Base-by-base conservation (phyloP, 2,329 filamentous ascomycete genomes). In the Fusarium pseudocircinatum region DNA sequence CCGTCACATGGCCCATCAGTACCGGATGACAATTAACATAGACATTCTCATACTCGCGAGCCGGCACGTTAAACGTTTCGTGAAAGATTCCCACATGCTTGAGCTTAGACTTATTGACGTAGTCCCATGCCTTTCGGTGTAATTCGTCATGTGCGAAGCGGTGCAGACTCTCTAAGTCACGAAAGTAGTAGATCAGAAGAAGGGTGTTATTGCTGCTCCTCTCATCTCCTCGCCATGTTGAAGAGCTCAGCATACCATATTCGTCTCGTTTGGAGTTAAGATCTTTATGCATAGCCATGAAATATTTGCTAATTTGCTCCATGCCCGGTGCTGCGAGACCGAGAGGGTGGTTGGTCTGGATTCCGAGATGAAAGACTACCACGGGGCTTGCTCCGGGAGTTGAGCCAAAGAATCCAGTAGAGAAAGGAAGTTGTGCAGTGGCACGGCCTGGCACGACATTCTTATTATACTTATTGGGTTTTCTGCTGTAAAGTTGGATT, bases 61-160 rank as follows among this genome's bases (percentile, higher is more conserved):
- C 78, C 2, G 83, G 83, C 10, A 85, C 84, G 32, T 82, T 79
- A 70, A 86, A 89, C 0, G 85, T 83, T 82, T 90, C 88, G 75
- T 91, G 88, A 67, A 82, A 89, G 70, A 90, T 85, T 10, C 83
- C 83, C 30, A 90, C 74, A 69, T 87, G 82, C 32, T 76, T 73
- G 44, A 80, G 69, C 32, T 82, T 75, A 49, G 76, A 77, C 57
- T 75, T 78, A 60, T 83, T 82, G 78, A 84, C 87, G 84, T 85
- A 89, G 52, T 86, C 83, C 87, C 86, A 88, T 1, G 79, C 84
- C 42, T 82, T 77, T 18, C 84, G 82, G 74, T 90, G 89, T 14
- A 85, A 62, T 12, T 81, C 75, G 50, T 82, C 83, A 58, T 88
- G 85, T 3, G 88, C 88, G 70, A 88, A 90, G 22, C 78, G 79